Base-by-base conservation (phyloP, 1,284 basidiomycete species). In the Ustilago loliicola region DNA sequence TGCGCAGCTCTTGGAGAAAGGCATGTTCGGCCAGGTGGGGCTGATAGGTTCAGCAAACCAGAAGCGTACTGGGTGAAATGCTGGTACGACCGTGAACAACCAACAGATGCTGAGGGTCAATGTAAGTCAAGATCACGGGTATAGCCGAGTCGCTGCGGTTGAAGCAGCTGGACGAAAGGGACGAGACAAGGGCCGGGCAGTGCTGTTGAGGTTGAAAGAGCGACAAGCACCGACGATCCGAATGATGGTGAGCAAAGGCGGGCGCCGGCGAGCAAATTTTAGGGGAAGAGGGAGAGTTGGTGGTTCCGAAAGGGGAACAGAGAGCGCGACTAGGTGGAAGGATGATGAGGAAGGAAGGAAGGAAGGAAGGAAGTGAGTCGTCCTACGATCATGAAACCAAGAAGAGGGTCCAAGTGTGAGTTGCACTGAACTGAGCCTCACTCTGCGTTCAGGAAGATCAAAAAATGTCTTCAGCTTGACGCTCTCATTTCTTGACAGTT, bases 221-320 rank as follows among this genome's bases (percentile, higher is more conserved):
- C 48, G 68, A 58, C 59, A 40, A 51, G 54, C 52, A 65, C 68
- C 68, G 68, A 71, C 68, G 58, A 71, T 62, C 68, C 58, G 62
- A 61, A 38, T 42, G 58, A 71, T 54, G 50, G 19, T 51, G 50
- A 54, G 48, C 10, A 8, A 59, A n/a, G n/a, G 47, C 56, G 66
- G 66, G 55, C 66, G 66, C 51, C 66, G 66, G 66, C 50, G 54
- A 30, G 53, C 30, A 32, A 25, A 19, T 8, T 23, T 23, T 5
- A 27, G 21, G 48, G 34, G 32, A 51, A 25, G 25, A 50, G 29
- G 10, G 17, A 50, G 17, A 17, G n/a, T 9, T 23, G 25, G 47
- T 36, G 21, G 32, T 30, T 55, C 38, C 56, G 55, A 21, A 34
- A 60, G 29, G 42, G 40, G 30, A 45, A 40, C 38, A 6, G 38